phyloP scores from a whole-genome alignment of 2,329 filamentous ascomycete species.

The Lithohypha guttulata region DNA sequence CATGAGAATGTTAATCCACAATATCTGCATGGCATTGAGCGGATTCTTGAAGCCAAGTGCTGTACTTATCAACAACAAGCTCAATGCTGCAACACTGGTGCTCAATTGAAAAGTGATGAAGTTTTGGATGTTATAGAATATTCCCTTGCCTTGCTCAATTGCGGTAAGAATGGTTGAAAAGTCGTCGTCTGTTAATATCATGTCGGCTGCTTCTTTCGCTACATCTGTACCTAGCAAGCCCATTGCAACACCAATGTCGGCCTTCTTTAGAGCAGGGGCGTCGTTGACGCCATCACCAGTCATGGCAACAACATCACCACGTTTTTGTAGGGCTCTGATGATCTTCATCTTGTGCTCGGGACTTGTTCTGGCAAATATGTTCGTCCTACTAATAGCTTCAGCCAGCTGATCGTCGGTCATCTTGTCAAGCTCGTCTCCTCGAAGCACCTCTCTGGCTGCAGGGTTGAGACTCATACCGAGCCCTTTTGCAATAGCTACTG shows the following conservation, averaged over 20 bases:
- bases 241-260: conserved; percentile 97
- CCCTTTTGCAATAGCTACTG: conserved; percentile 83
- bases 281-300: conserved; percentile 98
- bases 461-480: conserved; percentile 77
- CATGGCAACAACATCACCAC: conserved; percentile 97
- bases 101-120: conserved; percentile 97
- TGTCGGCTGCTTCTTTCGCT: conserved; percentile 85
- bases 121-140: conserved; percentile 99
- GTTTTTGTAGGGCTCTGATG: conserved; percentile 76
- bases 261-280: conserved; percentile 89
- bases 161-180: conserved; percentile 85
- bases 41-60: conserved; percentile 89
- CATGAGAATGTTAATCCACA: conserved; percentile 99
- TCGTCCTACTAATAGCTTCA: conserved; percentile 74
- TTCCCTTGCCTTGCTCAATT: conserved; percentile 97
- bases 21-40: conserved; percentile 97
- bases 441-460: conserved; percentile 55
- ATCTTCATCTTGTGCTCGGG: conserved; percentile 99
- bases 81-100: conserved; percentile 86
- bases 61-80: conserved; percentile 83
- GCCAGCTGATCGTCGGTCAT: conserved; percentile 82
- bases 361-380: conserved; percentile 90
- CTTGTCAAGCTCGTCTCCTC: conserved; percentile 81
- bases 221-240: conserved; percentile 90
- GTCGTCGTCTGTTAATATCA: conserved; percentile 80